Conservation (phyloP, 768 basidiomycete genomes). For the Kwoniella sp. region DNA sequence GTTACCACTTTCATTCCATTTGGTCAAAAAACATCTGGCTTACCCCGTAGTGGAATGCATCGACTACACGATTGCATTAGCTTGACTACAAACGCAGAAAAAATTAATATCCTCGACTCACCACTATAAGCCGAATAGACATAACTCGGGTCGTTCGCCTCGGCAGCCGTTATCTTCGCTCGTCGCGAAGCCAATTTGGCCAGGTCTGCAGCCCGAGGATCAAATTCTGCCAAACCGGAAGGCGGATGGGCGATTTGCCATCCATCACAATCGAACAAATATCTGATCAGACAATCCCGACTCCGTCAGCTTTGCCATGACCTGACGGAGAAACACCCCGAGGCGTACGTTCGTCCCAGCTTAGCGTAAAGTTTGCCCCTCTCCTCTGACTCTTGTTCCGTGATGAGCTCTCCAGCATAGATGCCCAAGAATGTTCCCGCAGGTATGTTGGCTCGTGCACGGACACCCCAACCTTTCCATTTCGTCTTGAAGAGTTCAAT, state of each 20-base stretch:
- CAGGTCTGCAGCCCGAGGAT: constrained; percentile 38
- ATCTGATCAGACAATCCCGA: constrained; percentile 57
- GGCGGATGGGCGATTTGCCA: constrained; percentile 61
- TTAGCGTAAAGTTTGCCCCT: constrained; percentile 64
- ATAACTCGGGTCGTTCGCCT: constrained; percentile 47
- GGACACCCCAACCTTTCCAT: constrained; percentile 85
- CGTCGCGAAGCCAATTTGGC: constrained; percentile 45
- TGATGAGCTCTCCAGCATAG: constrained; percentile 81
- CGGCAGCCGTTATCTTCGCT: constrained; percentile 21
- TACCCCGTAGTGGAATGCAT: constrained; percentile 71
- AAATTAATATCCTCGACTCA: constrained; percentile 20
- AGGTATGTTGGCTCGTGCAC: constrained; percentile 67
- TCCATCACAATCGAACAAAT: constrained; percentile 84
- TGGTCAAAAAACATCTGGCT: constrained; percentile 11
- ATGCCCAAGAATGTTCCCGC: constrained; percentile 75
- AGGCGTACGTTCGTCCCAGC: constrained; percentile 50
- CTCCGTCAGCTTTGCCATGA: not conserved
- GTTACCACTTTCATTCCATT: not conserved
- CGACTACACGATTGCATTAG: constrained; percentile 61
- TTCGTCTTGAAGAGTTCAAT: constrained; percentile 66
- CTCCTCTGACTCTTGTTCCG: constrained; percentile 66
- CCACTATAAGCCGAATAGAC: constrained; percentile 40
- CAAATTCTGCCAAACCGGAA: constrained; percentile 34
- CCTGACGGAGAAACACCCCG: constrained; percentile 44
- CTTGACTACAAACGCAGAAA: too few species aligned